These are phyloP conservation scores for Myriosclerotinia scirpicola DNA, from an alignment of 2,329 filamentous ascomycete species.

Conservation along the genomic window DNA sequence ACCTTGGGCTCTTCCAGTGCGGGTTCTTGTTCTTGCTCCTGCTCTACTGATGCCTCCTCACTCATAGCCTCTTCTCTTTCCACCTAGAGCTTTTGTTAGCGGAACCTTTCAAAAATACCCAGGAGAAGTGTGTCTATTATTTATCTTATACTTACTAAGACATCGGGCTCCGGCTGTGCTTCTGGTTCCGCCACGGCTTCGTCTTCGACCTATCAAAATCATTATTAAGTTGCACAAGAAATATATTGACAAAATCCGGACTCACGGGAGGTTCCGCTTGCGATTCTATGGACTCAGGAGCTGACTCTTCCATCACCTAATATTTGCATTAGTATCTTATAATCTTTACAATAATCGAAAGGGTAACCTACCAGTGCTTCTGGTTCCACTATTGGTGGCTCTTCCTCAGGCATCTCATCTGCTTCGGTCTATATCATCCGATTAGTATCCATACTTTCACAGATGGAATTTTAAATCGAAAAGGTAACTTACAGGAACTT, in stretches of 20 bases:
- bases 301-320: neutral
- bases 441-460: neutral
- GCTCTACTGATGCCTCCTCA: neutral
- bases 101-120: neutral
- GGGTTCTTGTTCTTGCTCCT: neutral
- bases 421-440: neutral
- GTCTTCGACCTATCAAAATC: neutral
- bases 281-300: neutral
- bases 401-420: neutral
- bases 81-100: neutral
- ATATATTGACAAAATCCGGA: too few species aligned
- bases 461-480: neutral
- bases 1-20: neutral
- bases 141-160: neutral
- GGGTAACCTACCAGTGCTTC: neutral
- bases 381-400: neutral
- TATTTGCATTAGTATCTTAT: neutral
- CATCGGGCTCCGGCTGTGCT: neutral
- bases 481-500: neutral
- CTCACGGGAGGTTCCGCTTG: neutral
- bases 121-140: too few species aligned
- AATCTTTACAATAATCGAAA: neutral
- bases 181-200: neutral
- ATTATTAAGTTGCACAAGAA: neutral
- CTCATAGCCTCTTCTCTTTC: neutral